phyloP scores from a whole-genome alignment of 352 stramenopile genomes.

The Phytophthora citrophthora region DNA sequence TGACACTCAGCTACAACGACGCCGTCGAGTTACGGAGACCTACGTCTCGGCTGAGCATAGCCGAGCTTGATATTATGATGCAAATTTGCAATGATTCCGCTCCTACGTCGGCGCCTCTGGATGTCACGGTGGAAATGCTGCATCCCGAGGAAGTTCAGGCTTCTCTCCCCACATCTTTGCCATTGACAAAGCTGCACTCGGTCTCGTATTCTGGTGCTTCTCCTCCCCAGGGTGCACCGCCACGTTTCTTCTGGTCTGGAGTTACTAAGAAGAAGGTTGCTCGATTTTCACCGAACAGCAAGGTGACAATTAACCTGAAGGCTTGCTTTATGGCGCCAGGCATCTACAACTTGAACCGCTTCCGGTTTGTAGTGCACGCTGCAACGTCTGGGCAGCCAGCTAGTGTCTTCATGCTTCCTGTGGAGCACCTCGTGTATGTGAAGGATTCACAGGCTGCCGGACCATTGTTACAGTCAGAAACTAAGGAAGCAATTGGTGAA shows the following conservation, averaged over 20 bases:
- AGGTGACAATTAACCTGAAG: constrained; percentile 59
- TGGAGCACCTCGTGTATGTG: constrained; percentile 83
- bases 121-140: constrained; percentile 83
- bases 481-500: constrained; percentile 28
- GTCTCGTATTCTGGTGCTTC: constrained; percentile 24
- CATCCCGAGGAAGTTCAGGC: constrained; percentile 71
- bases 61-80: constrained; percentile 76
- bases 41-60: constrained; percentile 44
- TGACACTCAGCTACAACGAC: constrained; percentile 68
- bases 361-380: constrained; percentile 66
- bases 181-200: constrained; percentile 39
- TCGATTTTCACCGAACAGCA: constrained; percentile 54
- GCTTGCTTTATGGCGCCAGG: constrained; percentile 78
- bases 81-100: constrained; percentile 73
- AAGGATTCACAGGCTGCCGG: constrained; percentile 26
- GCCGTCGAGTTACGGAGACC: constrained; percentile 37
- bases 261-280: constrained; percentile 74
- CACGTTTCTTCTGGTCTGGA: constrained; percentile 84
- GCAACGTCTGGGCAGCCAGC: constrained; percentile 24
- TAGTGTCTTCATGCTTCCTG: constrained; percentile 68
- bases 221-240: constrained; percentile 34
- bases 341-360: constrained; percentile 87
- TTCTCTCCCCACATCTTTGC: constrained; percentile 15
- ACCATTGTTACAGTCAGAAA: constrained; percentile 18
- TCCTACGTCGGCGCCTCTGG: constrained; percentile 56